These are phyloP conservation scores for Cercospora berteroae DNA, from an alignment of 2,329 filamentous ascomycete species.

Conservation along the genomic window DNA sequence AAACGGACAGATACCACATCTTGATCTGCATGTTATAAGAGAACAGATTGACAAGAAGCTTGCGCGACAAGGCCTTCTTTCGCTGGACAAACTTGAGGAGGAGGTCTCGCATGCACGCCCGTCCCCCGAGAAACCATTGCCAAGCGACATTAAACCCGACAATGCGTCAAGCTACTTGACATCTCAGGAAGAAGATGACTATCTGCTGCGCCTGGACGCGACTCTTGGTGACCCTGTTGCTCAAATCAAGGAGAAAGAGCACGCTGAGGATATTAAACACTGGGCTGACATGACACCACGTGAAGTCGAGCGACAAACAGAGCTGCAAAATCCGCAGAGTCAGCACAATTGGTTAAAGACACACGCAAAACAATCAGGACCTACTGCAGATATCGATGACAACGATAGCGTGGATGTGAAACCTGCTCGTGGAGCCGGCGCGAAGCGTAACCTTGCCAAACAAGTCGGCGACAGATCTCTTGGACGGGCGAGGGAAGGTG, in stretches of 20 bases:
- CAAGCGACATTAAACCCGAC: slow-evolving; percentile 48
- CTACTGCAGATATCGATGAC: slow-evolving; percentile 38
- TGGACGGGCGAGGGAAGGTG: slow-evolving; percentile 36
- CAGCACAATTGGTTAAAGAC: slow-evolving; percentile 85
- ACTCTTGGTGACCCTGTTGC: slow-evolving; percentile 49
- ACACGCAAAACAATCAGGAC: slow-evolving; percentile 27
- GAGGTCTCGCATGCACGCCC: slow-evolving; percentile 41
- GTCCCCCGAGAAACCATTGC: slow-evolving; percentile 26
- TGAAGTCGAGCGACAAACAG: slow-evolving; percentile 48
- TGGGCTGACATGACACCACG: slow-evolving; percentile 44
- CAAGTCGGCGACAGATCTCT: slow-evolving; percentile 39
- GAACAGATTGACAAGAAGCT: slow-evolving; percentile 35
- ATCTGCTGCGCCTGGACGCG: slow-evolving; percentile 64
- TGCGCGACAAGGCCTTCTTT: slow-evolving; percentile 29
- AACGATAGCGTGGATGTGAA: slow-evolving; percentile 79
- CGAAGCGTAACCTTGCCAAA: slow-evolving; percentile 36
- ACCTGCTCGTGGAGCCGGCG: slow-evolving; percentile 46
- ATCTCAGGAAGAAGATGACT: slow-evolving; percentile 70
- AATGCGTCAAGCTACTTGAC: slow-evolving; percentile 66
- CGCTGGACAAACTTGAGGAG: slow-evolving; percentile 42
- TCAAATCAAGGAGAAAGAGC: slow-evolving; percentile 35
- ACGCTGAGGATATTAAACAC: slow-evolving; percentile 30
- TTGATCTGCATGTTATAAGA: slow-evolving; percentile 36
- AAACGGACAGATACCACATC: slow-evolving; percentile 32
- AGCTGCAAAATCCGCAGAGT: slow-evolving; percentile 77